Evolutionary conservation across 2,329 filamentous ascomycete species (phyloP), one percentile per base, ranked within the genome.

Genomic region (Pyrenophora seminiperda): DNA sequence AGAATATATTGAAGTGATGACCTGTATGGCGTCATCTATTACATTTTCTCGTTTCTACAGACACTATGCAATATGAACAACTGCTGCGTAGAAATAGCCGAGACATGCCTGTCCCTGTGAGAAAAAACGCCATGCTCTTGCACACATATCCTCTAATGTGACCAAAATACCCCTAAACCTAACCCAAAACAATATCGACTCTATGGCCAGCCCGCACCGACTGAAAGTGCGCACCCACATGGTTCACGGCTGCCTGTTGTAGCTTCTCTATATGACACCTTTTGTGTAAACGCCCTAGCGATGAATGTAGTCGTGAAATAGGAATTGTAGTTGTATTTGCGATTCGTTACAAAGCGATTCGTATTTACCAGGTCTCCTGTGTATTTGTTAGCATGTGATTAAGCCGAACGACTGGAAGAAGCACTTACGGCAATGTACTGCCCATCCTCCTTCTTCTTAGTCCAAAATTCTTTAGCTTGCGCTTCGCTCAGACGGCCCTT

Each of bases 391-490:
- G 44, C 17, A n/a, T 29, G 10, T 38, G 27, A 17, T 14, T 5
- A 4, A 11, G 7, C 9, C 1, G 29, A 7, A 7, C 13, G 20
- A 9, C 13, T n/a, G 13, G 17, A 7, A 15, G 13, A n/a, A 14
- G 17, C 7, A 67, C 73, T 73, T 66, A 76, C 92, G 51, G 93
- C 91, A 80, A 97, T 96, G 72, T 97, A 99, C 77, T 97, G 92
- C 3, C 92, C 92, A 19, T 86, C 91, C 61, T 91, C 88, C 79
- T 89, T 93, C 85, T 97, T 97, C 63, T 90, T 81, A 37, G 86
- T 78, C 94, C 94, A 97, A 73, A 97, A 99, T 58, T 88, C 84
- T 70, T 83, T 80, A 2, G 94, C 93, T 71, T 96, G 91, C 24
- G 91, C 86, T 17, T 81, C 79, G 69, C 90, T 88, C 42, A 99